These are phyloP conservation scores for Penicillium daleae DNA, from an alignment of 495 filamentous ascomycete species.

Conservation along the genomic window DNA sequence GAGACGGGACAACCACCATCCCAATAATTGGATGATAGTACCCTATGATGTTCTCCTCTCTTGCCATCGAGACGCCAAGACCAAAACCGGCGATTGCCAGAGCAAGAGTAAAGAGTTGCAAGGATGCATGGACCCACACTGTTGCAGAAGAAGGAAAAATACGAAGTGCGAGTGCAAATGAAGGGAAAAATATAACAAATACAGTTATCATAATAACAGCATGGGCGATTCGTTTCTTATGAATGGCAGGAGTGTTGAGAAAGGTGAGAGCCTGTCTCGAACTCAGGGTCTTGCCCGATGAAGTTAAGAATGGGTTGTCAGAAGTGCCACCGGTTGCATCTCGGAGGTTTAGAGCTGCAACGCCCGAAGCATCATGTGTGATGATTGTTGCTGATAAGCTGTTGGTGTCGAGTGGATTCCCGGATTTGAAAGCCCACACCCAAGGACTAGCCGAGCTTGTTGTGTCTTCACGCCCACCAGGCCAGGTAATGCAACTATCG, in stretches of 20 bases:
- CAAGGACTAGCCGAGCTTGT: slow-evolving; percentile 54
- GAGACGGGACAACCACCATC: slow-evolving; percentile 54
- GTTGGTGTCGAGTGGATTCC: slow-evolving; percentile 60
- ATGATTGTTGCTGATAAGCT: slow-evolving; percentile 50
- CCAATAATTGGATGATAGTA: slow-evolving; percentile 58
- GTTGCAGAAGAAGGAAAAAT: slow-evolving; percentile 38
- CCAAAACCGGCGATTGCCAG: slow-evolving; percentile 66
- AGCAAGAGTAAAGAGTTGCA: slow-evolving; percentile 60
- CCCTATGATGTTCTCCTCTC: slow-evolving; percentile 17
- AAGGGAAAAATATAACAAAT: slow-evolving; percentile 54
- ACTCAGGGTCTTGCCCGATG: too few relatives aligned
- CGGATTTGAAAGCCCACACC: slow-evolving; percentile 67
- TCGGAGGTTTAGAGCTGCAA: slow-evolving; percentile 20
- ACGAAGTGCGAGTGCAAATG: slow-evolving; percentile 50
- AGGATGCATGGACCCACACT: slow-evolving; percentile 54
- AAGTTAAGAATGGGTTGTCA: slow-evolving; percentile 61
- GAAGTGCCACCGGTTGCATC: slow-evolving; percentile 40
- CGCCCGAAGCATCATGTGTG: slow-evolving; percentile 55
- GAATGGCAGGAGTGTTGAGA: too few relatives aligned
- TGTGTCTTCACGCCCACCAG: slow-evolving; percentile 51
- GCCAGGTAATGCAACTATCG: slow-evolving; percentile 61
- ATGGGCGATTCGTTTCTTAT: too few relatives aligned
- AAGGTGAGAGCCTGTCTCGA: too few relatives aligned
- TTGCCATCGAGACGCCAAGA: slow-evolving; percentile 59
- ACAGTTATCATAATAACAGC: slow-evolving; percentile 44